These are phyloP conservation scores for Cladosporium colombiae DNA, from an alignment of 2,329 filamentous ascomycete genomes.

Conservation along the genomic window DNA sequence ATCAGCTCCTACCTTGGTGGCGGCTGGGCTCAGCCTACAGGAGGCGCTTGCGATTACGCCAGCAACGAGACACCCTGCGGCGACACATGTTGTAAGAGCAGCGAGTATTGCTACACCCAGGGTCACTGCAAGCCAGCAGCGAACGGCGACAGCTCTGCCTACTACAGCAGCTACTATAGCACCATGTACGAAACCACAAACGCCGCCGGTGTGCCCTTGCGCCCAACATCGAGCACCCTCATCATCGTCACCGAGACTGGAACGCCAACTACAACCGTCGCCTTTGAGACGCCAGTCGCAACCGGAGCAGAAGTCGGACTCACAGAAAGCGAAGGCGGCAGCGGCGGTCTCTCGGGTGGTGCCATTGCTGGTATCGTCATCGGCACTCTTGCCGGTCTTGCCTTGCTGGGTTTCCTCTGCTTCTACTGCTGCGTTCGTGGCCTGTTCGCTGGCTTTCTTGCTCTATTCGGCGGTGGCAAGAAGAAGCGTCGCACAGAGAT, in stretches of 20 bases:
- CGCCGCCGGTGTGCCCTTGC: slow-evolving; percentile 55
- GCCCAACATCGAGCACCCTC: slow-evolving; percentile 56
- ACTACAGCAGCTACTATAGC: slow-evolving; percentile 51
- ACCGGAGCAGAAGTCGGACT: slow-evolving; percentile 51
- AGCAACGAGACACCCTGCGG: slow-evolving; percentile 63
- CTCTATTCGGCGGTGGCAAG: slow-evolving; percentile 61
- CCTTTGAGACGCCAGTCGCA: slow-evolving; percentile 56
- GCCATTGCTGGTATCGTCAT: slow-evolving; percentile 82
- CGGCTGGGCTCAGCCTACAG: slow-evolving; percentile 29
- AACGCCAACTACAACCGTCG: slow-evolving; percentile 48
- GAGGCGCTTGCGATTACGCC: slow-evolving; percentile 47
- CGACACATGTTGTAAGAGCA: slow-evolving; percentile 67
- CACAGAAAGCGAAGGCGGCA: slow-evolving; percentile 35
- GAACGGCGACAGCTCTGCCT: slow-evolving; percentile 46
- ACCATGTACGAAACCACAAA: slow-evolving; percentile 51
- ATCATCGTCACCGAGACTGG: slow-evolving; percentile 53
- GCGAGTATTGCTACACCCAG: slow-evolving; percentile 64
- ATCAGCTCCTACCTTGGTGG: slow-evolving; percentile 50
- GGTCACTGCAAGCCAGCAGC: slow-evolving; percentile 58
- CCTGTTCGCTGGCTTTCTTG: slow-evolving; percentile 56
- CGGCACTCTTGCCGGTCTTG: slow-evolving; percentile 67
- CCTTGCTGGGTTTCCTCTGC: slow-evolving; percentile 69
- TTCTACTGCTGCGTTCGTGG: slow-evolving; percentile 68
- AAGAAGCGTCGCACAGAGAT: slow-evolving; percentile 58
- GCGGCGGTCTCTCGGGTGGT: slow-evolving; percentile 61